Base-by-base conservation (phyloP, 2,329 filamentous ascomycete species). In the Corinectria fuckeliana region DNA sequence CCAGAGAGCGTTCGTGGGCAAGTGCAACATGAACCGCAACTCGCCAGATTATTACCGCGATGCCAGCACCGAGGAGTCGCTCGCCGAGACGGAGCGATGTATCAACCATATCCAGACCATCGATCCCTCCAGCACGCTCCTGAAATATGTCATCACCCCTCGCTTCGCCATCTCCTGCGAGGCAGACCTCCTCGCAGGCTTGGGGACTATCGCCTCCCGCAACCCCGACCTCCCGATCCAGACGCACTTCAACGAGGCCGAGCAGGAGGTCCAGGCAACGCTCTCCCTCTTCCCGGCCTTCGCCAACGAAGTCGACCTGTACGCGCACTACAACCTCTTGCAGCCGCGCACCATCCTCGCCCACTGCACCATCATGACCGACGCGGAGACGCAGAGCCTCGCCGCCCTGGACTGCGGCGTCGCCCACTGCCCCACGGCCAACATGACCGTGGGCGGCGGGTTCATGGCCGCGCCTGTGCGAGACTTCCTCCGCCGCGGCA, bases 241-340 rank as follows among this genome's bases (percentile, higher is more conserved):
- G 72, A 89, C 87, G 3, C 88, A 90, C 70, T 89, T 90, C 76
- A 85, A 88, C 71, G 87, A 90, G 68, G 85, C 87, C 0, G 76
- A 80, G 65, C 82, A 87, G 59, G 87, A 90, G 70, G 85, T 88
- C 52, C 63, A 76, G 1, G 80, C 81, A 18, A 89, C 87, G 0
- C 73, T 72, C 7, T 71, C 77, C 1, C 73, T 90, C 2, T 89
- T 88, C 64, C 85, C 85, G 0, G 71, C 78, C 1, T 86, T 86
- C 49, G 64, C 69, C 2, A 85, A 78, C 53, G 87, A 90, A 70
- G 84, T 80, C 0, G 85, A 88, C 52, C 75, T 90, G 3, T 90
- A 90, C 66, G 74, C 78, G 9, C 71, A 78, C 62, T 87, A 81
- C 58, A 80, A 80, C 0, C 73, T 91, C 4, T 76, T 91, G 5